Evolutionary conservation across 140 eudicot species (phyloP), one percentile per base, ranked within the genome.

Genomic region (Flaveria floridana): DNA sequence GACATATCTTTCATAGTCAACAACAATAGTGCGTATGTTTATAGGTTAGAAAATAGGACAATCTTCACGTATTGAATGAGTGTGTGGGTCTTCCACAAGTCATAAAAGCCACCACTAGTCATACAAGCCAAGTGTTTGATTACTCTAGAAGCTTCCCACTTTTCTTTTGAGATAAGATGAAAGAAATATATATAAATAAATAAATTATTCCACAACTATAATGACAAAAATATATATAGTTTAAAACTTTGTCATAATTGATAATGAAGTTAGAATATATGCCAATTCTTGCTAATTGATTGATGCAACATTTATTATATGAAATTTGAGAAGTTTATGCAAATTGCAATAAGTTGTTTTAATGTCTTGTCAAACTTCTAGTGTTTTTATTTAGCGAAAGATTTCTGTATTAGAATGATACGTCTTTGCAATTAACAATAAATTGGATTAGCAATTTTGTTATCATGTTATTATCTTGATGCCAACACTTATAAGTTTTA

Each of bases 81-180:
- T 21, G 65, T 34, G 69, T 39, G 26, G 77, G 77, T 73, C 77
- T 58, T 58, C 56, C 56, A 30, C 50, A 57, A 41, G 69, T 73
- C 69, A 63, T 74, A 42, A 21, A 64, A 75, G 63, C 59, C 80
- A 76, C 48, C 11, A 42, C 48, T 7, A 42, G 48, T 42, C 48
- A 42, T 42, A 42, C 53, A 65, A 75, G 53, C 61, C 80, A 76
- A 53, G 51, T 76, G 81, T 77, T 69, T 77, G 41, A 72, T 57
- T 72, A 0, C 10, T 77, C 81, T 77, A 69, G 81, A 77, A 58
- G 73, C 53, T 65, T 74, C 51, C 10, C 23, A 48, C 72, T 44
- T 67, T 42, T n/a, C 76, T 55, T 65, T 53, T 70, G 51, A 13
- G 47, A 26, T 71, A 70, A 70, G 46, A 50, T 15, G 2, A 42